Conservation (phyloP, 2,329 filamentous ascomycete genomes). For the Apiospora phragmitis region DNA sequence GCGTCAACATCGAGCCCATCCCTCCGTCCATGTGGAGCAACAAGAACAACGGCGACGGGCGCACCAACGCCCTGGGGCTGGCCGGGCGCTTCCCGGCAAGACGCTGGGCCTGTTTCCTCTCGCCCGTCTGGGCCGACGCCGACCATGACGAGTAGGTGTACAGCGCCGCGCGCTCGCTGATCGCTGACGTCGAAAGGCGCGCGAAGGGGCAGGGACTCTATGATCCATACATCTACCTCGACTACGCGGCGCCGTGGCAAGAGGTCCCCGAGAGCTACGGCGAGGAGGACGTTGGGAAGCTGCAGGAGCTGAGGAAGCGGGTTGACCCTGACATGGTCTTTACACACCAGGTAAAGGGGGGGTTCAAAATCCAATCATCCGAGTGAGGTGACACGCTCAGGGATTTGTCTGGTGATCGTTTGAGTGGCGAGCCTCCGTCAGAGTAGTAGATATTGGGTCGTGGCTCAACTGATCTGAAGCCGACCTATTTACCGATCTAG, state of each 20-base stretch:
- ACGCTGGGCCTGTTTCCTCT: background rate
- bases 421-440: too few species aligned
- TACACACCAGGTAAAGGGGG: constrained; percentile 17
- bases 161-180: background rate
- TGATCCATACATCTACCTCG: constrained; percentile 22
- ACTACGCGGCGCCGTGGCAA: constrained; percentile 25
- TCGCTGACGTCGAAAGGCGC: background rate
- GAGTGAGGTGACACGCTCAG: too few species aligned
- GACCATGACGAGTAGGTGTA: background rate
- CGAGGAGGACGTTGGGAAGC: constrained; percentile 11
- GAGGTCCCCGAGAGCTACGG: constrained; percentile 22
- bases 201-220: constrained; percentile 17
- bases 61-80: background rate
- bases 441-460: too few species aligned
- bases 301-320: constrained; percentile 15
- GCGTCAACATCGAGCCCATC: background rate
- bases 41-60: background rate
- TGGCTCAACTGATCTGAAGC: too few species aligned
- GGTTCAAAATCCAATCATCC: constrained; percentile 18
- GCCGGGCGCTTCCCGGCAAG: background rate
- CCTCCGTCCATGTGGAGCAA: background rate
- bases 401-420: too few species aligned
- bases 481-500: too few species aligned
- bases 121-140: background rate
- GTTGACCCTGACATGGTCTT: constrained; percentile 20